Percentiles rank a stretch among this genome's conserved stretches.
Evolutionary conservation across 2,329 filamentous ascomycete species (phyloP).

Genomic region (Torrubiella hemipterigena): DNA sequence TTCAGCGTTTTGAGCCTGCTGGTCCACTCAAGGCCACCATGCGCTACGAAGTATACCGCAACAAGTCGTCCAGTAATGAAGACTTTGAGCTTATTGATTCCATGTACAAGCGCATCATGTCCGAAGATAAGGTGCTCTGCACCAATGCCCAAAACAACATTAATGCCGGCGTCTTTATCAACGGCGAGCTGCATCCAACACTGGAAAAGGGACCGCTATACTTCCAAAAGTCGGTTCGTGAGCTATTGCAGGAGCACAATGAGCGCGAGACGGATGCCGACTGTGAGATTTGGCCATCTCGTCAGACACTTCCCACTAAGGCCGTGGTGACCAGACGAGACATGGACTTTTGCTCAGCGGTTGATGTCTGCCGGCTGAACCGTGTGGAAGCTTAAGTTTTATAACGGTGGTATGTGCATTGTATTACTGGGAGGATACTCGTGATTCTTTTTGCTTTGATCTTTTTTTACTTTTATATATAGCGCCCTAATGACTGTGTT

Average conservation of each 20-base stretch:
- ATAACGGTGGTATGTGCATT: too few relatives aligned
- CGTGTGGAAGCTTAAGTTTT: too few relatives aligned
- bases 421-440: too few relatives aligned
- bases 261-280: conserved; percentile 30
- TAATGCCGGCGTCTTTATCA: conserved; percentile 48
- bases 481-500: too few relatives aligned
- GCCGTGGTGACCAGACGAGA: conserved; percentile 15
- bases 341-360: conserved; percentile 19
- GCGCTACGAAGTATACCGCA: conserved; percentile 51
- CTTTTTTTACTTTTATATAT: too few relatives aligned
- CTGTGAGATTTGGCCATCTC: conserved; percentile 40
- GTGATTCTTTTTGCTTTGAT: too few relatives aligned
- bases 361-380: conserved; percentile 23
- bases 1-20: conserved; percentile 48
- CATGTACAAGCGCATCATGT: conserved; percentile 52
- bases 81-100: conserved; percentile 44
- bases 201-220: conserved; percentile 47
- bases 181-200: conserved; percentile 49
- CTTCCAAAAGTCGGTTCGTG: conserved; percentile 40
- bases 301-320: conserved; percentile 18
- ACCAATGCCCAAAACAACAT: conserved; percentile 47
- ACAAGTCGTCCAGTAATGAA: conserved; percentile 45
- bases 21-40: conserved; percentile 38
- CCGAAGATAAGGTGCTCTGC: conserved; percentile 53
- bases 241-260: conserved; percentile 33